Evolutionary conservation across 441 rosid genomes (phyloP).

Genomic region (Populus tomentosa): DNA sequence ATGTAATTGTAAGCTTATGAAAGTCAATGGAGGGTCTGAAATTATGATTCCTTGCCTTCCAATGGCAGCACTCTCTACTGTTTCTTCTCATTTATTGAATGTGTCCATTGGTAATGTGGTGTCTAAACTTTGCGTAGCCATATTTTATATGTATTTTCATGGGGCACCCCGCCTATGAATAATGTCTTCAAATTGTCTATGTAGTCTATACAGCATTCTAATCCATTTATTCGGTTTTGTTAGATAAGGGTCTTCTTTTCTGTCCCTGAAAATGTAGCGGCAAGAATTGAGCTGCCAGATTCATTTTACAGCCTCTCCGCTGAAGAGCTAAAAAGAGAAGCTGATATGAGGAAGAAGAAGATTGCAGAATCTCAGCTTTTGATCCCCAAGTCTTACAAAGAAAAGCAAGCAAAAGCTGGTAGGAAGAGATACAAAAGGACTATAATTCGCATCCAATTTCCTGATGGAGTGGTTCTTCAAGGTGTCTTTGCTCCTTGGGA

Average conservation of each 20-base stretch:
- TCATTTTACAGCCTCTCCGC: conserved; percentile 76
- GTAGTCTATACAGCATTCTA: neutral
- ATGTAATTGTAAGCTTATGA: too few species aligned
- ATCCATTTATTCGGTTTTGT: neutral
- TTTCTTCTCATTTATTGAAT: neutral
- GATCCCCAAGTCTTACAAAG: conserved; percentile 80
- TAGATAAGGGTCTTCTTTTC: conserved; percentile 81
- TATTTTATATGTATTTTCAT: neutral
- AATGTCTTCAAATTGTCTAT: neutral
- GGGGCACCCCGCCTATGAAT: neutral
- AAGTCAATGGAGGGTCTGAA: too few species aligned
- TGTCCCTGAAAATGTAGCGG: conserved; percentile 74
- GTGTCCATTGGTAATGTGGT: neutral
- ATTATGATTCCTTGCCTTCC: neutral
- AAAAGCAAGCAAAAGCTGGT: conserved; percentile 80
- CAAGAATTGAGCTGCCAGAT: conserved; percentile 80
- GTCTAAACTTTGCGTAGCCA: neutral
- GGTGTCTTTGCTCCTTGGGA: conserved; percentile 90
- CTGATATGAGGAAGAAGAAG: conserved; percentile 79
- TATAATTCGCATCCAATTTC: conserved; percentile 74
- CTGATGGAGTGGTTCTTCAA: conserved; percentile 89
- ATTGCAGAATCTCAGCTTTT: conserved; percentile 79
- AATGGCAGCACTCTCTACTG: neutral
- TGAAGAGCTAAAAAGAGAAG: conserved; percentile 73
- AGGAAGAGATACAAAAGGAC: conserved; percentile 58